Base-by-base conservation (phyloP, 805 yeast genomes). In the Suhomyces pyralidae region DNA sequence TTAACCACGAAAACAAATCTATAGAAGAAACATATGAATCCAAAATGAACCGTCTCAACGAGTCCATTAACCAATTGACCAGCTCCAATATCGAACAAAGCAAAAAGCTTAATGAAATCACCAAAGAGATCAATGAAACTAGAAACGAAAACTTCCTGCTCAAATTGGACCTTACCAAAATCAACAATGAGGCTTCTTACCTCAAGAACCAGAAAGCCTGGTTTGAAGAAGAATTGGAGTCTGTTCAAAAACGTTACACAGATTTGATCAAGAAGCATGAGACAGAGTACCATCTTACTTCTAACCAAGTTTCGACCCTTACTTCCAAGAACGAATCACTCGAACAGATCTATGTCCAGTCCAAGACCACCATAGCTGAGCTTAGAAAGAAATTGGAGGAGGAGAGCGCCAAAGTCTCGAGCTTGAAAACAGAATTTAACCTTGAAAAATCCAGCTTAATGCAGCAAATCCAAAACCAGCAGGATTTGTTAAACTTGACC, bases 401-500 rank as follows among this genome's bases (percentile, higher is more conserved):
- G n/a, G 63, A 61, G 40, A 49, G 63, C 3, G 46, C 60, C 5
- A 51, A 62, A 36, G 56, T 54, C 7, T 54, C 66, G 1, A 61
- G 61, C 9, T 51, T 65, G 28, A 66, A 62, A 45, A 61, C 67
- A 14, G 61, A 63, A 28, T 58, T 58, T 28, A 70, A 69, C 44
- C 77, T 78, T 30, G 91, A 86, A 61, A 78, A 84, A 68, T 65
- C 67, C 9, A 65, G 66, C 42, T 61, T 67, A 17, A 52, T 65
- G n/a, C 69, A 64, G 49, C 78, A 75, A 51, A 48, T 70, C 5
- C 56, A 81, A 2, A 68, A 81, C 45, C 89, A 86, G 64, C 85
- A 85, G 48, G 82, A 87, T 48, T 67, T 85, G 38, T 71, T 82
- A 5, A 82, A 80, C 43, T 69, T 88, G 15, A 73, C 85, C 51